These are phyloP conservation scores for Pythium oligandrum DNA, from an alignment of 352 stramenopile species.

Conservation along the genomic window DNA sequence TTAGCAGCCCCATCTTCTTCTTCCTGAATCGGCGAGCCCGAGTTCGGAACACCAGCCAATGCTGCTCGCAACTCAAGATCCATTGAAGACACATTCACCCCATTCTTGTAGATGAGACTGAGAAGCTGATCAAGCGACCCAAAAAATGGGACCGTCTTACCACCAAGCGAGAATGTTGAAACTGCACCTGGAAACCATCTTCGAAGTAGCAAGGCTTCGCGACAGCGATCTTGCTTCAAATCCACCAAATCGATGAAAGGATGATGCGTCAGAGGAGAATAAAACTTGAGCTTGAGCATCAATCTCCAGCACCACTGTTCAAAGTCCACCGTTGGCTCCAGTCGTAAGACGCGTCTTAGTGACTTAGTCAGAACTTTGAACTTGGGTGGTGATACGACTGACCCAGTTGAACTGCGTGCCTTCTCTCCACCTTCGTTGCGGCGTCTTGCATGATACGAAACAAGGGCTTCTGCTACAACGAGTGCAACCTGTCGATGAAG, in stretches of 20 bases:
- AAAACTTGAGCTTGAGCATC: constrained; percentile 81
- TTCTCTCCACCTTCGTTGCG: neutral
- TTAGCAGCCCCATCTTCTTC: constrained; percentile 11
- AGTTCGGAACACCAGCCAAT: constrained; percentile 17
- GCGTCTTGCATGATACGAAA: constrained; percentile 56
- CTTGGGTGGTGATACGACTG: constrained; percentile 16
- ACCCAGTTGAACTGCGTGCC: constrained; percentile 6
- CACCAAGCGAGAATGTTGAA: constrained; percentile 10
- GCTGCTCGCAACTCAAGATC: constrained; percentile 11
- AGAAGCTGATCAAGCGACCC: constrained; percentile 32
- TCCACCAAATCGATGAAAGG: constrained; percentile 69
- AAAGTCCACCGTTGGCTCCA: constrained; percentile 68
- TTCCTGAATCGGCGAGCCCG: constrained; percentile 22
- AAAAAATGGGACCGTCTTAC: constrained; percentile 50
- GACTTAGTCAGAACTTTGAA: constrained; percentile 52
- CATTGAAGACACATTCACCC: constrained; percentile 3
- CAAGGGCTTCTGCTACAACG: constrained; percentile 69
- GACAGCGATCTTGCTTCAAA: constrained; percentile 64
- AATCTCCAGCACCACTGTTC: constrained; percentile 82
- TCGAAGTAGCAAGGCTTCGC: constrained; percentile 66
- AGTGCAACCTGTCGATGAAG: constrained; percentile 77
- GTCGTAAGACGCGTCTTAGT: constrained; percentile 63
- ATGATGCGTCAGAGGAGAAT: constrained; percentile 60
- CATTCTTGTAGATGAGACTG: neutral
- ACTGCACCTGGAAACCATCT: constrained; percentile 60